These are phyloP conservation scores for Phytophthora fragariae DNA, from an alignment of 352 stramenopile genomes.

Conservation along the genomic window DNA sequence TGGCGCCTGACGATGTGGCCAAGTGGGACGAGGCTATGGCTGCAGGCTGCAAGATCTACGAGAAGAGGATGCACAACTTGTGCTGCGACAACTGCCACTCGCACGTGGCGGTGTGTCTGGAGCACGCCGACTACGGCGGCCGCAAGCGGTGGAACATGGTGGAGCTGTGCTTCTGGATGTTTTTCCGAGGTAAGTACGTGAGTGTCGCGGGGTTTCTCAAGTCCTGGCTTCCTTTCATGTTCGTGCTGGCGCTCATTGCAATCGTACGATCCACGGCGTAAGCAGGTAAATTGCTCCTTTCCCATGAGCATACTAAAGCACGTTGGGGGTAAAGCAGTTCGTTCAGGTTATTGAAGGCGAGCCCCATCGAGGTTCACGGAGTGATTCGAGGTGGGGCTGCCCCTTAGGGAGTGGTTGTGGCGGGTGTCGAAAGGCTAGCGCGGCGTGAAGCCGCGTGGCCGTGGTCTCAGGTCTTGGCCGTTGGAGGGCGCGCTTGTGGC, in stretches of 20 bases:
- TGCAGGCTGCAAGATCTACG: slow-evolving; percentile 93
- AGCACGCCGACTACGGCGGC: slow-evolving; percentile 62
- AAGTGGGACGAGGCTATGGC: slow-evolving; percentile 93
- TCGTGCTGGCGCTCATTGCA: slow-evolving; percentile 38
- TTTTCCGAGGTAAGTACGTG: slow-evolving; percentile 71
- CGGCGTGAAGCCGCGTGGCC: too few relatives aligned
- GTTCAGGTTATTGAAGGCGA: too few relatives aligned
- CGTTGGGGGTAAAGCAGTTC: too few relatives aligned
- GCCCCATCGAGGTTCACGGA: too few relatives aligned
- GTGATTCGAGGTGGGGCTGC: too few relatives aligned
- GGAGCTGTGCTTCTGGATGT: slow-evolving; percentile 85
- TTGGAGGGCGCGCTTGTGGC: too few relatives aligned
- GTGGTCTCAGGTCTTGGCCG: too few relatives aligned
- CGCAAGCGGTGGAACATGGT: slow-evolving; percentile 83
- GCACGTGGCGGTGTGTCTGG: slow-evolving; percentile 91
- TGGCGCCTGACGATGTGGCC: slow-evolving; percentile 52
- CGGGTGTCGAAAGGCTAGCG: too few relatives aligned
- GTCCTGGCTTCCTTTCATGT: slow-evolving; percentile 45
- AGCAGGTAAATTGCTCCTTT: neutral
- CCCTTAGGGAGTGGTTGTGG: too few relatives aligned
- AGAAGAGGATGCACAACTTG: slow-evolving; percentile 95
- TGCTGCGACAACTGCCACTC: slow-evolving; percentile 98
- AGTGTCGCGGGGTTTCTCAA: slow-evolving; percentile 32
- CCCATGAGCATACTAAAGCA: too few relatives aligned
- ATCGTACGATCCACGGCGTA: slow-evolving; percentile 39